Conservation (phyloP, 2,329 filamentous ascomycete genomes). For the Pseudogymnoascus sp. region DNA sequence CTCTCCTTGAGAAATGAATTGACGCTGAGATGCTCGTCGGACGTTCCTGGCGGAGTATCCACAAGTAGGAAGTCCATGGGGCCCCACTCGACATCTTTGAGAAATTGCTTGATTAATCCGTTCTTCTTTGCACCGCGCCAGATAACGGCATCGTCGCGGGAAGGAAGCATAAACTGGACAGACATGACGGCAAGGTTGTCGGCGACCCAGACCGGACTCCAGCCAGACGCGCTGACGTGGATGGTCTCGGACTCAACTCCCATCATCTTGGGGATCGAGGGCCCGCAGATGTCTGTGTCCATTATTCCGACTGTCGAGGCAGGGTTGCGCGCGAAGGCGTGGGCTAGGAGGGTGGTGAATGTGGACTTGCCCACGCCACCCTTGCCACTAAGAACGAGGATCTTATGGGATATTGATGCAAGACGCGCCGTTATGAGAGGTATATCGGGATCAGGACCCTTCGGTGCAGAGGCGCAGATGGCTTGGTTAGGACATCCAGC, state of each 20-base stretch:
- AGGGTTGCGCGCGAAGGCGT: constrained; percentile 77
- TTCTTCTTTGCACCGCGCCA: constrained; percentile 99
- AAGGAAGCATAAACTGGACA: constrained; percentile 96
- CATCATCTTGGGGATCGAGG: constrained; percentile 98
- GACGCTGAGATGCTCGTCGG: constrained; percentile 89
- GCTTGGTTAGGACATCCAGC: constrained; percentile 91
- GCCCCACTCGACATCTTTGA: constrained; percentile 98
- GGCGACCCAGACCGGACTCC: constrained; percentile 91
- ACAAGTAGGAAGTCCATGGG: constrained; percentile 87
- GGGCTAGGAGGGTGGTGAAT: constrained; percentile 78
- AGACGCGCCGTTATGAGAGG: constrained; percentile 79
- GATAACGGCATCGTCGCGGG: constrained; percentile 88
- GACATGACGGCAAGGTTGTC: constrained; percentile 96
- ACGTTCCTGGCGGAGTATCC: constrained; percentile 91
- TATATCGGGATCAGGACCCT: constrained; percentile 92
- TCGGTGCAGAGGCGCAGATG: constrained; percentile 89
- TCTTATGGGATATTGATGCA: constrained; percentile 75
- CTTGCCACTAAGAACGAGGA: constrained; percentile 87
- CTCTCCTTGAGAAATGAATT: constrained; percentile 86
- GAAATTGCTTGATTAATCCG: constrained; percentile 91
- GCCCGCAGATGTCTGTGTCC: constrained; percentile 97
- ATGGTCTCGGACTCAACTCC: constrained; percentile 90
- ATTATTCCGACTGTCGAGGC: constrained; percentile 81
- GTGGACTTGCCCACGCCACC: constrained; percentile 96
- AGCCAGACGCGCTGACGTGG: constrained; percentile 78